Conservation (phyloP, 495 filamentous ascomycete genomes). For the Aspergillus indologenus region DNA sequence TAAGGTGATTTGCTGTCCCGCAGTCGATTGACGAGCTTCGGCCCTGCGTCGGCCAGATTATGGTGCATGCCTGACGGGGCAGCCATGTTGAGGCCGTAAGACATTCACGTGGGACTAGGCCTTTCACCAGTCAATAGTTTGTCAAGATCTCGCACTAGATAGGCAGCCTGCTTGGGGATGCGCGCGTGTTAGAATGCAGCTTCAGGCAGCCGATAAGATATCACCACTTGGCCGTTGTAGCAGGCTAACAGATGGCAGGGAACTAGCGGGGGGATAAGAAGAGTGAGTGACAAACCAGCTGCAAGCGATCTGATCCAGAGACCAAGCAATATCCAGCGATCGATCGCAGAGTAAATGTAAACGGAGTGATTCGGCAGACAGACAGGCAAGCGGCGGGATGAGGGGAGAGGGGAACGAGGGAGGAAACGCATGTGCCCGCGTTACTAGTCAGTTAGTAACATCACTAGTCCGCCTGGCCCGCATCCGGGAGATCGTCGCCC, state of each 20-base stretch:
- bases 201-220: slow-evolving; percentile 17
- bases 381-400: background rate
- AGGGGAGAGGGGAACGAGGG: slow-evolving; percentile 9
- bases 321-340: background rate
- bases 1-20: slow-evolving; percentile 77
- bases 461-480: slow-evolving; percentile 24
- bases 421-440: slow-evolving; percentile 10
- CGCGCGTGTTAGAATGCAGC: background rate
- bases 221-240: background rate
- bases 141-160: background rate
- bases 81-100: slow-evolving; percentile 16
- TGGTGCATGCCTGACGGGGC: slow-evolving; percentile 27
- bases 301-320: background rate
- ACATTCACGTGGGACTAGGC: slow-evolving; percentile 4
- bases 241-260: background rate
- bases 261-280: background rate
- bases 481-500: slow-evolving; percentile 32
- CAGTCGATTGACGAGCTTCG: slow-evolving; percentile 64
- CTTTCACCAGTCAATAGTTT: slow-evolving; percentile 9
- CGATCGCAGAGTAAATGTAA: no score
- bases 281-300: background rate
- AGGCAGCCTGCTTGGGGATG: background rate
- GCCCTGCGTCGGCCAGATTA: slow-evolving; percentile 23
- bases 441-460: no score
- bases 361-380: background rate